phyloP scores from a whole-genome alignment of 1,284 basidiomycete species.

The Hortiboletus rubellus region DNA sequence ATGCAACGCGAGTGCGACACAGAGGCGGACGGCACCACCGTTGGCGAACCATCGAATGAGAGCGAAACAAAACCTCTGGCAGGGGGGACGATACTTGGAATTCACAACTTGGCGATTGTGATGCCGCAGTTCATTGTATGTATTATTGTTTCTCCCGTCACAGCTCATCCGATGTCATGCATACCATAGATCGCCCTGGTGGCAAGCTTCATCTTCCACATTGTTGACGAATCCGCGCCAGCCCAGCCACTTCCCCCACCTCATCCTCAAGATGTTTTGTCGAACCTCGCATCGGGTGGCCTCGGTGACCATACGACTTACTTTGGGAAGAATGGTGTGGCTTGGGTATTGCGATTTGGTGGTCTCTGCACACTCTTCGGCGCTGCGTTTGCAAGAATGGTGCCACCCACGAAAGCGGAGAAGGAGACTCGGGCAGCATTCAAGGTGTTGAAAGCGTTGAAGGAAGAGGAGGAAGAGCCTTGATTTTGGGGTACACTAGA shows the following conservation, averaged over 20 bases:
- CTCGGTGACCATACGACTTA: constrained; percentile 54
- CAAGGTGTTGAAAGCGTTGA: constrained; percentile 73
- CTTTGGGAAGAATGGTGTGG: constrained; percentile 82
- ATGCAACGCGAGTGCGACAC: constrained; percentile 55
- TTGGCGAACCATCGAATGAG: constrained; percentile 36
- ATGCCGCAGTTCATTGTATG: constrained; percentile 89
- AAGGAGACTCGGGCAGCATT: constrained; percentile 81
- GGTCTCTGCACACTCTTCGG: constrained; percentile 79
- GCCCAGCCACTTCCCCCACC: constrained; percentile 37
- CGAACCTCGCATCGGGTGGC: constrained; percentile 5
- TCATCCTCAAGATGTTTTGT: constrained; percentile 14
- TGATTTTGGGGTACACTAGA: constrained; percentile 28
- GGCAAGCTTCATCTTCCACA: constrained; percentile 83
- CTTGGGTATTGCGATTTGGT: constrained; percentile 93
- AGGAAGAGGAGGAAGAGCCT: constrained; percentile 53
- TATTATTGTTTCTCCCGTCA: constrained; percentile 14
- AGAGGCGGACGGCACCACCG: constrained; percentile 46
- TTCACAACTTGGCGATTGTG: constrained; percentile 94
- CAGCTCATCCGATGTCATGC: background rate
- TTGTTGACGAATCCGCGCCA: constrained; percentile 59
- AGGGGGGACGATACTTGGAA: constrained; percentile 93
- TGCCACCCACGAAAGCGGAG: constrained; percentile 86
- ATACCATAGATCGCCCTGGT: constrained; percentile 77
- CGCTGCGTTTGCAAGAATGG: constrained; percentile 73
- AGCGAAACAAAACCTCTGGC: constrained; percentile 59